Evolutionary conservation across 2,329 filamentous ascomycete species (phyloP), one percentile per base, ranked within the genome.

Genomic region (Fusarium poae): DNA sequence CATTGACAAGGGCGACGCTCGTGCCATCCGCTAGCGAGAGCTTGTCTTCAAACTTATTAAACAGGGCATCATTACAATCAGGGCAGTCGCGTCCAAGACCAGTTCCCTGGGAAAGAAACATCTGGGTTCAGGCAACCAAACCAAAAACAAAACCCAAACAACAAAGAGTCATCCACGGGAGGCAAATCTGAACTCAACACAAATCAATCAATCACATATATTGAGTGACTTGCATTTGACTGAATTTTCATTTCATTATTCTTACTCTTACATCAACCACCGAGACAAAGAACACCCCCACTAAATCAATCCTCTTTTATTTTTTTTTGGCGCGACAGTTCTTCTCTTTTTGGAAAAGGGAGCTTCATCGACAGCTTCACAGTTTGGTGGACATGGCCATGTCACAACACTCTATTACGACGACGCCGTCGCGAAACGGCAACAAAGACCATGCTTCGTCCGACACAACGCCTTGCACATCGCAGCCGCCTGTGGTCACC

Each of bases 341-440:
- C 65, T 61, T 71, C 63, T 43, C 48, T 77, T 44, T 77, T 75
- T 46, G 62, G 68, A 35, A 68, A 67, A 54, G 68, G 65, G 67
- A 73, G 72, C 71, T 67, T 78, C 53, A 62, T 75, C 54, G 70
- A 64, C 74, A 77, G 60, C 62, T 78, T 73, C 73, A 75, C 63
- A 70, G 65, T 59, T 57, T 78, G 65, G 59, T 75, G 62, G 68
- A 74, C 53, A 76, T 74, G 75, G 61, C 73, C 44, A 62, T 71
- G n/a, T 70, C 68, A 20, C 62, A 62, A 50, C 49, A 66, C 7
- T 54, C 67, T 35, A 42, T 37, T n/a, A 42, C 44, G 32, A 53
- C 25, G 57, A 68, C 27, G 32, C 56, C 58, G 67, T 55, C 57
- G 51, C 52, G 63, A 23, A 63, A 58, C 27, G 27, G 37, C 13